Conservation (phyloP, 1,139 yeast species). For the Zygosaccharomyces sapae region DNA sequence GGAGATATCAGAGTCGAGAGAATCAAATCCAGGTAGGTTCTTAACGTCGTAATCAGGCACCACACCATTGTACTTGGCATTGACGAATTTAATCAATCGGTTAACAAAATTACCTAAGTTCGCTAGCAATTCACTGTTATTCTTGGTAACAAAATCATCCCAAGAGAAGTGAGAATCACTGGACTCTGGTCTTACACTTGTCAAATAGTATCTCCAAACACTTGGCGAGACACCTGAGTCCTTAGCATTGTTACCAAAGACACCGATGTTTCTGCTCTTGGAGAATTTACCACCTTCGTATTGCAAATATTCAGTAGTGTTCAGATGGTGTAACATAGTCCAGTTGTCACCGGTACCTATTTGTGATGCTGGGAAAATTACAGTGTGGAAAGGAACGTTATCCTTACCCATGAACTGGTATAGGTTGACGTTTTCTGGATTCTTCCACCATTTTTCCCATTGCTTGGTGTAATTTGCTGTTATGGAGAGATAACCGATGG, state of each 20-base stretch:
- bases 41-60: constrained; percentile 58
- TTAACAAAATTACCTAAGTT: constrained; percentile 96
- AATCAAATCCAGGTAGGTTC: constrained; percentile 47
- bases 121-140: constrained; percentile 88
- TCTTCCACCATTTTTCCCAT: constrained; percentile 90
- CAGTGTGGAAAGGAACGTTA: constrained; percentile 97
- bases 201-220: constrained; percentile 95
- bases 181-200: constrained; percentile 89
- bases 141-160: constrained; percentile 91
- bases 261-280: constrained; percentile 94
- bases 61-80: constrained; percentile 88
- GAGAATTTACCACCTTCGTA: constrained; percentile 98
- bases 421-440: constrained; percentile 76
- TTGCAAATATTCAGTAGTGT: constrained; percentile 93
- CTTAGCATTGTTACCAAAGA: constrained; percentile 94
- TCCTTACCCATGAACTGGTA: constrained; percentile 99
- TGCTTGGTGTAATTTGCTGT: constrained; percentile 87
- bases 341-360: constrained; percentile 84
- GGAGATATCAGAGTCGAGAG: constrained; percentile 57
- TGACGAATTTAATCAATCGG: constrained; percentile 84
- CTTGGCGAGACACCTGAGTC: constrained; percentile 87
- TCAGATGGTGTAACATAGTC: constrained; percentile 88
- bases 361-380: constrained; percentile 90
- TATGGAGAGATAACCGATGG: constrained; percentile 92
- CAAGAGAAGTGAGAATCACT: constrained; percentile 96